These are phyloP conservation scores for Fusarium chuoi DNA, from an alignment of 2,329 filamentous ascomycete species.

Conservation along the genomic window DNA sequence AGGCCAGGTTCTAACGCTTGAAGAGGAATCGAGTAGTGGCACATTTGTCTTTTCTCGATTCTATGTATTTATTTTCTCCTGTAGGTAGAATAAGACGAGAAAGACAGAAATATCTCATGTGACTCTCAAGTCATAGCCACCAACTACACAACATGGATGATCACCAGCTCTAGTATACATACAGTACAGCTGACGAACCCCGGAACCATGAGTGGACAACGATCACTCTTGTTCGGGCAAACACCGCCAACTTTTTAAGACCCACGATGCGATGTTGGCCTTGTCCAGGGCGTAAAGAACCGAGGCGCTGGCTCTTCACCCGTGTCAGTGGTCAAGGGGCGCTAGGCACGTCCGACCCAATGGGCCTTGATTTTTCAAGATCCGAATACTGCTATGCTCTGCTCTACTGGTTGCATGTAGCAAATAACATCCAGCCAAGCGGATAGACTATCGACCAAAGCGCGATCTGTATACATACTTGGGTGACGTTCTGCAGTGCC, in stretches of 20 bases:
- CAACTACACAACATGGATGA: not conserved
- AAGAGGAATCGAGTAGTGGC: not conserved
- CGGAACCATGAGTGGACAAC: slow-evolving; percentile 39
- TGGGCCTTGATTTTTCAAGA: not conserved
- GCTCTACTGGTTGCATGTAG: not conserved
- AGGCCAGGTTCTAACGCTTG: not conserved
- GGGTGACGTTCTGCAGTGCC: not conserved
- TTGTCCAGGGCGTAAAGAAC: slow-evolving; percentile 29
- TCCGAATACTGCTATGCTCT: not conserved
- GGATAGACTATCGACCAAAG: slow-evolving; percentile 17
- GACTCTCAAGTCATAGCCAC: not conserved
- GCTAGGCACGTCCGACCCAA: slow-evolving; percentile 37
- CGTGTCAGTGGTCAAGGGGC: slow-evolving; percentile 15
- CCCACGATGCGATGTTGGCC: slow-evolving; percentile 28
- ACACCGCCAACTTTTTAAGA: slow-evolving; percentile 26
- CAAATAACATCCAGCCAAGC: not conserved
- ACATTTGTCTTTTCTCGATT: not conserved
- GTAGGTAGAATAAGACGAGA: not conserved
- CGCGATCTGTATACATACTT: slow-evolving; percentile 1
- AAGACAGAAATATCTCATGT: not conserved
- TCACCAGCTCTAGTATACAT: not conserved
- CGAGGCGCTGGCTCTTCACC: slow-evolving; percentile 29
- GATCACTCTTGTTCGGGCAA: slow-evolving; percentile 32
- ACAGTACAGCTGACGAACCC: slow-evolving; percentile 37
- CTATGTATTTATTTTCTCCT: not conserved